These are phyloP conservation scores for Theileria orientalis DNA, from an alignment of 169 alveolate species.

Conservation along the genomic window DNA sequence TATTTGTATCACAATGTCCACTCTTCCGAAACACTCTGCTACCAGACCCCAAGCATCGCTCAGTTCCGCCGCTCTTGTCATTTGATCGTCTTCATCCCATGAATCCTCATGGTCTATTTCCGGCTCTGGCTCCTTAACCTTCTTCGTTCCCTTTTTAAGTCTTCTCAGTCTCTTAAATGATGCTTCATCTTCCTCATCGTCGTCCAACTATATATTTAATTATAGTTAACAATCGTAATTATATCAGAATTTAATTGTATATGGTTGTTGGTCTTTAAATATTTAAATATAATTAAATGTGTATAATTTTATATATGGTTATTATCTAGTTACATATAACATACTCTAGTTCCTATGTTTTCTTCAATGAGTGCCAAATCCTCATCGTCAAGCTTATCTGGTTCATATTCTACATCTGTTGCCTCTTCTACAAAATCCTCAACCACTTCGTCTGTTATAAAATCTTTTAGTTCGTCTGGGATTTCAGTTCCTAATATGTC, in stretches of 20 bases:
- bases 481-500: conserved; percentile 52
- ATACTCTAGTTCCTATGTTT: conserved; percentile 69
- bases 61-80: conserved; percentile 38
- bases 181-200: conserved; percentile 66
- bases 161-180: conserved; percentile 57
- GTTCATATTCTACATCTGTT: conserved; percentile 71
- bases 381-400: conserved; percentile 75
- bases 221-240: no score
- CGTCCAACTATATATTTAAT: no score
- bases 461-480: conserved; percentile 72
- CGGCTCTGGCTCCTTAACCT: neutral
- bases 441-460: conserved; percentile 71
- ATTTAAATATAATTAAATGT: neutral
- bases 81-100: conserved; percentile 48
- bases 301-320: neutral
- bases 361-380: conserved; percentile 76
- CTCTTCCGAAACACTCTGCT: conserved; percentile 66
- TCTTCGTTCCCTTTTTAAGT: conserved; percentile 46
- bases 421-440: conserved; percentile 70
- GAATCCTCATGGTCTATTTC: conserved; percentile 47
- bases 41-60: conserved; percentile 55
- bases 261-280: neutral
- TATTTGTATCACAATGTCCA: conserved; percentile 49
- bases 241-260: neutral
- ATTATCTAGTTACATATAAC: neutral